These are phyloP conservation scores for Boletus barrowsii DNA, from an alignment of 768 basidiomycete species.

Conservation along the genomic window DNA sequence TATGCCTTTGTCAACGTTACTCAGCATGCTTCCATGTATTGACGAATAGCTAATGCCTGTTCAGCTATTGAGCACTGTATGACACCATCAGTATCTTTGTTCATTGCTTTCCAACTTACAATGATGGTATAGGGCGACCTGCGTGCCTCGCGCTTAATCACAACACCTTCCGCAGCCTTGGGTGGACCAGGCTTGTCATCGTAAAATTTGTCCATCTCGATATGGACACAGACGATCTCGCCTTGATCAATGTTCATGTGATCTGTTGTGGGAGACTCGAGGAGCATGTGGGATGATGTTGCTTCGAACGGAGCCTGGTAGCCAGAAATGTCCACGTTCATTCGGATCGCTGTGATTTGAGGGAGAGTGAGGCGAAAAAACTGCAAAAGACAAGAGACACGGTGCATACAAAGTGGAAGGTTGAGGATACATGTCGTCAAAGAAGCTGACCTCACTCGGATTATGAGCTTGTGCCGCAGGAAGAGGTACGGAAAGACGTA, in stretches of 20 bases:
- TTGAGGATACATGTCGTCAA: constrained; percentile 90
- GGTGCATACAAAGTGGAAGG: constrained; percentile 70
- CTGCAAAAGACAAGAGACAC: not conserved
- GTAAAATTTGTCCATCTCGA: constrained; percentile 79
- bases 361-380: not conserved
- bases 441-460: constrained; percentile 84
- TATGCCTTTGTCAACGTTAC: too few species aligned
- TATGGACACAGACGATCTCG: constrained; percentile 71
- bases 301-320: constrained; percentile 60
- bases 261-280: constrained; percentile 61
- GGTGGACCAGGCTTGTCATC: constrained; percentile 86
- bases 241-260: constrained; percentile 81
- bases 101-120: not conserved
- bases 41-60: constrained; percentile 42
- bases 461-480: not conserved
- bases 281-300: constrained; percentile 53
- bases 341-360: constrained; percentile 62
- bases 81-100: not conserved
- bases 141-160: constrained; percentile 46
- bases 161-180: constrained; percentile 68
- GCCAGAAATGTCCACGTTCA: constrained; percentile 82
- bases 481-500: constrained; percentile 36
- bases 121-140: constrained; percentile 7
- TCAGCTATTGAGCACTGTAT: constrained; percentile 80
- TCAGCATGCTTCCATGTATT: too few species aligned